Evolutionary conservation across 2,329 filamentous ascomycete genomes (phyloP), one percentile per base, ranked within the genome.

Genomic region (Clonostachys chloroleuca): DNA sequence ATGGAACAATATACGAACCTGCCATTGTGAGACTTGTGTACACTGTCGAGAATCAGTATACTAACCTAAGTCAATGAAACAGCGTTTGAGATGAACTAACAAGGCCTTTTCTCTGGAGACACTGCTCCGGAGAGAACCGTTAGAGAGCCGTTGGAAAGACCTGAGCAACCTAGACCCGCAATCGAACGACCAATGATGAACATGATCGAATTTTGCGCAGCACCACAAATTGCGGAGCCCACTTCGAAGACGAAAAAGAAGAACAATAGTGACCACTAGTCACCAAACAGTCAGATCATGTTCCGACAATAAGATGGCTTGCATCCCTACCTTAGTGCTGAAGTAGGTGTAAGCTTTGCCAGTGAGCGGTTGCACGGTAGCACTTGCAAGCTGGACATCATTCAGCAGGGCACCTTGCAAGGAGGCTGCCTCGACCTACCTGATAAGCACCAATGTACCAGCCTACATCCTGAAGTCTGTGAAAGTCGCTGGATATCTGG

Each of bases 361-460:
- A 0, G 69, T 67, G 7, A 78, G 59, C 2, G 74, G 74, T 49
- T 77, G 73, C 3, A 78, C 53, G 2, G 73, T 66, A 14, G 70
- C 66, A 45, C 69, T 76, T 43, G 6, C 5, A 40, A 24, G 17
- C 5, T 30, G 17, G 14, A n/a, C 20, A 16, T 35, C n/a, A 17
- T 37, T 18, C 13, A 14, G 12, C n/a, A 13, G 20, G 20, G 2
- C n/a, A 6, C 12, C 24, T 42, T 16, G n/a, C 12, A 10, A 10
- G 34, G 17, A 41, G 8, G 34, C 43, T 54, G 34, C 54, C 64
- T 61, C 60, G 72, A 18, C 67, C 58, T 39, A 78, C 61, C 34
- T 69, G 66, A 52, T 74, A 76, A 17, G 70, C 70, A 40, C 69
- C 69, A 2, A 66, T 69, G 51, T 80, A 80, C 77, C 77, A 80